These are phyloP conservation scores for Starmerella davenportii DNA, from an alignment of 805 yeast genomes.

Conservation along the genomic window DNA sequence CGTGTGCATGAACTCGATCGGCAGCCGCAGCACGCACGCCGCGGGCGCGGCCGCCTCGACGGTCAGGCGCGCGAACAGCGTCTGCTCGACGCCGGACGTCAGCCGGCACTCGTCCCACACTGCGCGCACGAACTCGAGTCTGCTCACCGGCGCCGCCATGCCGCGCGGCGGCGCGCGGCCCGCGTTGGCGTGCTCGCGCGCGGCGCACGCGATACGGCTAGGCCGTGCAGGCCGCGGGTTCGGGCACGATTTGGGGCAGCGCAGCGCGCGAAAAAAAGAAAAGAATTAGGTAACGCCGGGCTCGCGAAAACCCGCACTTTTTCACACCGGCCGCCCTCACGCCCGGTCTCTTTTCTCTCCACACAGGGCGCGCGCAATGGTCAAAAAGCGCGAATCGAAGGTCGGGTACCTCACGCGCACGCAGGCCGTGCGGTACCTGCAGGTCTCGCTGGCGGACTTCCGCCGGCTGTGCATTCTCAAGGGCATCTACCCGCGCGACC, in stretches of 20 bases:
- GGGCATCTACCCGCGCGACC: conserved; percentile 78
- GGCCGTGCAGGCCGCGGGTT: too few species aligned
- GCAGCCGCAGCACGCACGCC: conserved; percentile 22
- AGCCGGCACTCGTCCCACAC: conserved; percentile 18
- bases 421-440: conserved; percentile 81
- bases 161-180: too few species aligned
- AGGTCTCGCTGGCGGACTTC: conserved; percentile 88
- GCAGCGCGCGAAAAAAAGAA: too few species aligned
- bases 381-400: conserved; percentile 13
- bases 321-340: too few species aligned
- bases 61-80: conserved; percentile 13
- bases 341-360: too few species aligned
- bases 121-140: conserved; percentile 14
- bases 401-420: conserved; percentile 66
- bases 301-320: too few species aligned
- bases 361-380: too few species aligned
- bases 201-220: too few species aligned
- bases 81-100: conserved; percentile 16
- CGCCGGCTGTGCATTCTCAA: conserved; percentile 86
- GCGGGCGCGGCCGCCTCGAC: conserved; percentile 19
- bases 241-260: too few species aligned
- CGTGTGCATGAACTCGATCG: conserved; percentile 23
- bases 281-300: too few species aligned
- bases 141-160: conserved; percentile 1
- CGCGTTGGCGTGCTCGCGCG: too few species aligned